Evolutionary conservation across 305 asterid genomes (phyloP), one percentile per base, ranked within the genome.

Genomic region (Lippia alba): DNA sequence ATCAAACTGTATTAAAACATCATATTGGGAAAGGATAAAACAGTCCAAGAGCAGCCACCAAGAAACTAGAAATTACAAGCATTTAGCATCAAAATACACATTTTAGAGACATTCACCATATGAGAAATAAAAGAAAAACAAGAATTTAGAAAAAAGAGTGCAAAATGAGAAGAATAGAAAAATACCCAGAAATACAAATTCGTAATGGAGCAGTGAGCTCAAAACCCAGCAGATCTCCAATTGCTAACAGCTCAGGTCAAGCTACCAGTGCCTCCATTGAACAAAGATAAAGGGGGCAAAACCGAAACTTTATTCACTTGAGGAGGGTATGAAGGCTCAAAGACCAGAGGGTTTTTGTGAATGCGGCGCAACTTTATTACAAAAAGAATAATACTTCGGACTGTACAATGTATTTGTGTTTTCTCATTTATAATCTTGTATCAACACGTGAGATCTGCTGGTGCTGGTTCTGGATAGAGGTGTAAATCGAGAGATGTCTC

Each of bases 171-270:
- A 4, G 9, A 14, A 33, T 17, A 34, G 50, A 30, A 32, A 32
- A 53, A 65, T 59, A 76, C 80, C 80, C 36, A 65, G 60, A 65
- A 36, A 44, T 39, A 56, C 70, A 50, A 40, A 61, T 1, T 53
- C 45, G 62, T 9, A 36, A 57, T 14, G 14, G 40, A 34, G 56
- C 45, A 63, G 40, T 18, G 66, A 54, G 61, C 40, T 54, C 67
- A 32, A 61, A 67, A 45, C 5, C 53, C 62, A 63, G 60, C 55
- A 70, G 73, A 76, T 76, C 80, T 50, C 44, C 41, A 39, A 4
- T 30, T 30, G 39, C 53, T 8, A 64, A 17, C 39, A 3, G 18
- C 46, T 64, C 45, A 24, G 20, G 39, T 12, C 55, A 11, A 34
- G 20, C 12, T 41, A 5, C 8, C 2, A 45, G 18, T 6, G 50